These are phyloP conservation scores for Phytophthora foliorum DNA, from an alignment of 352 stramenopile species.

Conservation along the genomic window DNA sequence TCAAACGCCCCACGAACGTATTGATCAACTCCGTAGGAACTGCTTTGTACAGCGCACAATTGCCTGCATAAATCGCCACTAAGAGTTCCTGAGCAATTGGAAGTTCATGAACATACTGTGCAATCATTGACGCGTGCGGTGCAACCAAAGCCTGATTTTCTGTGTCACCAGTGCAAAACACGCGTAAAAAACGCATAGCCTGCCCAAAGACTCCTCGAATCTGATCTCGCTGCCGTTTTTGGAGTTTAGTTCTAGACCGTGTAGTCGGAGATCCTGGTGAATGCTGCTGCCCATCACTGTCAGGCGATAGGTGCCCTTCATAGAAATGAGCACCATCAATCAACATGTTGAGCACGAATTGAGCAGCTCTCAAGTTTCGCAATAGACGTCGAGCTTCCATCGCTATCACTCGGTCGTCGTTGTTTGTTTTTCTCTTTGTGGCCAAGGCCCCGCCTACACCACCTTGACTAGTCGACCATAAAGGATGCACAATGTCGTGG, in stretches of 20 bases:
- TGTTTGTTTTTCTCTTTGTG: constrained; percentile 4
- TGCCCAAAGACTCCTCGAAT: constrained; percentile 66
- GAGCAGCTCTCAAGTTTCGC: constrained; percentile 61
- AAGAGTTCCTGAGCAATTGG: constrained; percentile 71
- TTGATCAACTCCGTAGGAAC: constrained; percentile 71
- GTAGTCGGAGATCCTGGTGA: constrained; percentile 34
- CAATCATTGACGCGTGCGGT: constrained; percentile 60
- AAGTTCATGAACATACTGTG: constrained; percentile 59
- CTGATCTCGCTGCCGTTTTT: constrained; percentile 56
- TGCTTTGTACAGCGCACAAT: constrained; percentile 57
- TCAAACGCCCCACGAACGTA: constrained; percentile 55
- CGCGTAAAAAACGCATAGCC: constrained; percentile 66
- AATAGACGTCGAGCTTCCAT: constrained; percentile 65
- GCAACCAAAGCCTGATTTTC: constrained; percentile 65
- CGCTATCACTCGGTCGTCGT: constrained; percentile 33
- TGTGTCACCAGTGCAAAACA: constrained; percentile 54
- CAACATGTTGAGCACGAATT: constrained; percentile 77
- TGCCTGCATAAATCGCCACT: constrained; percentile 62
- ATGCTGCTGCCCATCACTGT: constrained; percentile 31
- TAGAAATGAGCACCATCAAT: constrained; percentile 79
- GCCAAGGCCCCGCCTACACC: background rate
- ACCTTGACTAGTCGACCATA: constrained; percentile 6
- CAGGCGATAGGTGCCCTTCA: constrained; percentile 50
- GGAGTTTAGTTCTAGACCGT: constrained; percentile 45
- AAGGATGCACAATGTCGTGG: constrained; percentile 40